Conservation (phyloP, 805 yeast genomes). For the Candida oleophila region DNA sequence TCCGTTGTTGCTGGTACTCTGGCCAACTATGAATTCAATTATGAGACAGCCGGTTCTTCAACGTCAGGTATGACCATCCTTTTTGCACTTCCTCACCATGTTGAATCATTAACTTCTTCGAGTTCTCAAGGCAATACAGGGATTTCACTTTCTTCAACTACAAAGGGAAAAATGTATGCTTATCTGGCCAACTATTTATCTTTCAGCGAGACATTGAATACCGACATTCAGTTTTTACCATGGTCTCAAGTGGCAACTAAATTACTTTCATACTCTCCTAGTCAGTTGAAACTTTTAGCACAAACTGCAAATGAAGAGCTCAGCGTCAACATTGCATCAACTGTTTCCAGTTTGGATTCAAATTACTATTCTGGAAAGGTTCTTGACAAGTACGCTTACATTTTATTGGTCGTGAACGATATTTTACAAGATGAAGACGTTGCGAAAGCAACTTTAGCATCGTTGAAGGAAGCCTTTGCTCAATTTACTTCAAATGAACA, state of each 20-base stretch:
- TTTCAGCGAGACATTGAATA: conserved; percentile 39
- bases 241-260: conserved; percentile 36
- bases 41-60: conserved; percentile 51
- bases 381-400: conserved; percentile 56
- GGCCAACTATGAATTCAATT: conserved; percentile 51
- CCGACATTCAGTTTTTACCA: conserved; percentile 44
- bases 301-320: conserved; percentile 47
- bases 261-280: conserved; percentile 37
- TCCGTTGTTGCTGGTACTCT: conserved; percentile 41
- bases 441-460: conserved; percentile 31
- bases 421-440: conserved; percentile 43
- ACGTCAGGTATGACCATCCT: conserved; percentile 43
- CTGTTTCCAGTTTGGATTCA: conserved; percentile 39
- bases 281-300: conserved; percentile 43
- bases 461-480: conserved; percentile 44
- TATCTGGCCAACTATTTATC: conserved; percentile 38
- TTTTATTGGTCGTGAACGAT: conserved; percentile 50
- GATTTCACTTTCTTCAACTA: conserved; percentile 42
- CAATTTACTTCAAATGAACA: conserved; percentile 40
- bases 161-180: conserved; percentile 52
- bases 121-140: conserved; percentile 38
- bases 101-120: conserved; percentile 30
- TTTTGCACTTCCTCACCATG: conserved; percentile 57
- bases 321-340: conserved; percentile 41
- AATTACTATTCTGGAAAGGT: conserved; percentile 55